Conservation (phyloP, 2,329 filamentous ascomycete species). For the Microsporum ferrugineum region DNA sequence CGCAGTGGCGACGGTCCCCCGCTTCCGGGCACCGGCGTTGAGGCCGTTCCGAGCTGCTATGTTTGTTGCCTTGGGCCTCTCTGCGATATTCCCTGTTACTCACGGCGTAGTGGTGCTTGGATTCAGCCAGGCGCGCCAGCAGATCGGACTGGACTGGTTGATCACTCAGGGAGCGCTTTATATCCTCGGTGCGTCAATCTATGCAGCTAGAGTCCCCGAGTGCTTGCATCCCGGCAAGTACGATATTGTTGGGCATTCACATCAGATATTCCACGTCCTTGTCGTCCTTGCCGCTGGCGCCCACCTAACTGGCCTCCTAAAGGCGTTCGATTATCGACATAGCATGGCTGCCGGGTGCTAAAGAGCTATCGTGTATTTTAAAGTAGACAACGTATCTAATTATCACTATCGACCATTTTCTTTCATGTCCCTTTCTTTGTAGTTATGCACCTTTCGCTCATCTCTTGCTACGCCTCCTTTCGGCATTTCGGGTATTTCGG, state of each 20-base stretch:
- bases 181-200: slow-evolving; percentile 72
- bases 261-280: slow-evolving; percentile 90
- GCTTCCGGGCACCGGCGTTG: slow-evolving; percentile 73
- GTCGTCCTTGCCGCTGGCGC: slow-evolving; percentile 71
- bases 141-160: slow-evolving; percentile 73
- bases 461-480: not conserved
- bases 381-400: too few species aligned
- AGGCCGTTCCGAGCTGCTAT: slow-evolving; percentile 75
- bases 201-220: slow-evolving; percentile 78
- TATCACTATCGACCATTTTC: not conserved
- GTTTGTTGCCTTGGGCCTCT: slow-evolving; percentile 80
- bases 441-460: not conserved
- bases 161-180: slow-evolving; percentile 72
- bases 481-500: not conserved
- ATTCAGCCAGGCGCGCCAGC: slow-evolving; percentile 50
- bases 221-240: slow-evolving; percentile 63
- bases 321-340: slow-evolving; percentile 80
- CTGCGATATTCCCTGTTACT: slow-evolving; percentile 69
- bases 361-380: not conserved
- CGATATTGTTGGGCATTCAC: slow-evolving; percentile 85
- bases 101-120: slow-evolving; percentile 64
- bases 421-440: not conserved
- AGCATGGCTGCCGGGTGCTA: slow-evolving; percentile 44
- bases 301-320: slow-evolving; percentile 69
- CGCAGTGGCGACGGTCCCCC: slow-evolving; percentile 64